Conservation (phyloP, 352 stramenopile species). For the Phytophthora melonis region DNA sequence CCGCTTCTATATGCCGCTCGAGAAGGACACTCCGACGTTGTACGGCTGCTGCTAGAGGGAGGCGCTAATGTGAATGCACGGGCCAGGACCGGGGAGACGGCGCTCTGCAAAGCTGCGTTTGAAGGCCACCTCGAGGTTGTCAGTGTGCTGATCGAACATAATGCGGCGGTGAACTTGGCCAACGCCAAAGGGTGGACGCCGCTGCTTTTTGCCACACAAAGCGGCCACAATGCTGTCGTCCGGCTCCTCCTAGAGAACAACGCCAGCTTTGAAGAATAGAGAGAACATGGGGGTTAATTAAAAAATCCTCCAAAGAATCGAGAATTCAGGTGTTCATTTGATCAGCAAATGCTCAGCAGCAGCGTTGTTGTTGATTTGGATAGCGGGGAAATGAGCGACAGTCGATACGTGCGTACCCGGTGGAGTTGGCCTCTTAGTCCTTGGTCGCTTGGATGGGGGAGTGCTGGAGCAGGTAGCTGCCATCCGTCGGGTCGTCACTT, state of each 20-base stretch:
- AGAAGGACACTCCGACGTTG: neutral
- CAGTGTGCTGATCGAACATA: neutral
- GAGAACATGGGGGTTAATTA: neutral
- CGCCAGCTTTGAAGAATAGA: conserved; percentile 8
- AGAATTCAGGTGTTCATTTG: conserved; percentile 4
- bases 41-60: neutral
- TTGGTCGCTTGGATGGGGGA: conserved; percentile 24
- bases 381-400: neutral
- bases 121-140: conserved; percentile 2
- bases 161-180: neutral
- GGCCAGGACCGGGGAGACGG: neutral
- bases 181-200: conserved; percentile 2
- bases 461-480: conserved; percentile 36
- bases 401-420: neutral
- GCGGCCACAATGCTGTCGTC: neutral
- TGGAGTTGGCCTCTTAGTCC: neutral
- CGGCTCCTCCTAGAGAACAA: conserved; percentile 3
- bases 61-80: neutral
- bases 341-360: neutral
- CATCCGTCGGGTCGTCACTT: conserved; percentile 30
- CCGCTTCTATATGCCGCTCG: neutral
- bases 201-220: neutral
- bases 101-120: conserved; percentile 2
- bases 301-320: neutral
- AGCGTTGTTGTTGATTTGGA: neutral